These are phyloP conservation scores for Tulasnella sp. DNA, from an alignment of 768 basidiomycete species.

Conservation along the genomic window DNA sequence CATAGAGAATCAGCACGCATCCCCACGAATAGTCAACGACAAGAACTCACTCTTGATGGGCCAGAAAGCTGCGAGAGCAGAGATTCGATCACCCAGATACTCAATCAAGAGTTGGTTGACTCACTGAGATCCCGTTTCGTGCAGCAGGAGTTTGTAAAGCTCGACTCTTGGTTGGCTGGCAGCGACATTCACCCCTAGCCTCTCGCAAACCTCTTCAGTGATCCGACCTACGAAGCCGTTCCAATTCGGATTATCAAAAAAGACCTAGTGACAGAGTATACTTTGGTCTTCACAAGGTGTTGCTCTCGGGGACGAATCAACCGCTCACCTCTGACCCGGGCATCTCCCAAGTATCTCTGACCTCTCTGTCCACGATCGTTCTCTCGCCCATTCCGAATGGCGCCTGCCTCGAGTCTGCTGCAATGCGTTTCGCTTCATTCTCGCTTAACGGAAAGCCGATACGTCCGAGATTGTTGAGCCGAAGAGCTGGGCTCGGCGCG, in stretches of 20 bases:
- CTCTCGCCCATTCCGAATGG: constrained; percentile 30
- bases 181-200: constrained; percentile 28
- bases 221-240: constrained; percentile 23
- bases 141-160: constrained; percentile 38
- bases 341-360: constrained; percentile 43
- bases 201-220: constrained; percentile 26
- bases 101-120: constrained; percentile 30
- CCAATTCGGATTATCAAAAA: constrained; percentile 35
- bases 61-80: constrained; percentile 2
- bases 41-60: not conserved
- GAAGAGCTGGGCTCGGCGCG: constrained; percentile 33
- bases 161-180: constrained; percentile 27
- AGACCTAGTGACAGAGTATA: too few relatives aligned
- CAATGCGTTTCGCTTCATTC: constrained; percentile 32
- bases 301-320: too few relatives aligned
- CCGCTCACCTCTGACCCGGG: constrained; percentile 28
- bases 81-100: too few relatives aligned
- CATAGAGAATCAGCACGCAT: not conserved
- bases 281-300: too few relatives aligned
- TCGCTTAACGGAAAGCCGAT: constrained; percentile 34
- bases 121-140: constrained; percentile 40
- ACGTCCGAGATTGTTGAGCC: constrained; percentile 31
- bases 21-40: not conserved
- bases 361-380: constrained; percentile 33
- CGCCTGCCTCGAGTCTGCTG: constrained; percentile 27